Percentiles rank a stretch among this genome's conserved stretches.
Evolutionary conservation across 1,284 basidiomycete genomes (phyloP).

Genomic region (Tilletia walkeri): DNA sequence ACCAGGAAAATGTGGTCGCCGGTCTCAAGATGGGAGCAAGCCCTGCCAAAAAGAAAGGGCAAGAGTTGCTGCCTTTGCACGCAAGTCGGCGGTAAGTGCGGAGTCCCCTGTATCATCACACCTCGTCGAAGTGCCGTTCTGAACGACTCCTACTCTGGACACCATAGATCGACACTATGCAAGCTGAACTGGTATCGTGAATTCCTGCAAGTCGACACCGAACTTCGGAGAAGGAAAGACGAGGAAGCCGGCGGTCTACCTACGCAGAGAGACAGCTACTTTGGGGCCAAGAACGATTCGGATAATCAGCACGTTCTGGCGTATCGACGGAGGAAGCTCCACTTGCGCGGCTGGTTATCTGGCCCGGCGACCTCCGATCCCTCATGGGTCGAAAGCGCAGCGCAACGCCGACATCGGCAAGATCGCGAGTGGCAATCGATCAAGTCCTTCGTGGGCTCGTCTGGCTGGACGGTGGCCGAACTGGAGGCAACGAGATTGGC

Average conservation of each 20-base stretch:
- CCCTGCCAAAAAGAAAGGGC: conserved; percentile 11
- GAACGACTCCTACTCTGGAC: neutral
- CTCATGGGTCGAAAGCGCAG: neutral
- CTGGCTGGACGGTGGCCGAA: neutral
- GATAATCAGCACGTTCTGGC: neutral
- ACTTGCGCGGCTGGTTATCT: neutral
- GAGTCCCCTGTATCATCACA: neutral
- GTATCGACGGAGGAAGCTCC: neutral
- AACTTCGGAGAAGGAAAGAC: neutral
- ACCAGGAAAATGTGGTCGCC: conserved; percentile 1
- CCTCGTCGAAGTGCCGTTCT: neutral
- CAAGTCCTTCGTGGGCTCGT: neutral
- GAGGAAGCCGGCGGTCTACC: neutral
- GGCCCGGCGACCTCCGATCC: too few relatives aligned
- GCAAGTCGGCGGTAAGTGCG: neutral
- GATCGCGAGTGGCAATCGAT: neutral
- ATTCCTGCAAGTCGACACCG: neutral
- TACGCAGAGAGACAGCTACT: neutral
- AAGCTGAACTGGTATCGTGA: conserved; percentile 8
- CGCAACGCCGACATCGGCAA: neutral
- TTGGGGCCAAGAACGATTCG: neutral
- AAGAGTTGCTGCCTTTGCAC: conserved; percentile 8
- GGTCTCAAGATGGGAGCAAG: conserved; percentile 16
- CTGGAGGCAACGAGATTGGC: neutral
- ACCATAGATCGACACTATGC: neutral